phyloP scores from a whole-genome alignment of 495 filamentous ascomycete genomes.

The Xylaria curta region DNA sequence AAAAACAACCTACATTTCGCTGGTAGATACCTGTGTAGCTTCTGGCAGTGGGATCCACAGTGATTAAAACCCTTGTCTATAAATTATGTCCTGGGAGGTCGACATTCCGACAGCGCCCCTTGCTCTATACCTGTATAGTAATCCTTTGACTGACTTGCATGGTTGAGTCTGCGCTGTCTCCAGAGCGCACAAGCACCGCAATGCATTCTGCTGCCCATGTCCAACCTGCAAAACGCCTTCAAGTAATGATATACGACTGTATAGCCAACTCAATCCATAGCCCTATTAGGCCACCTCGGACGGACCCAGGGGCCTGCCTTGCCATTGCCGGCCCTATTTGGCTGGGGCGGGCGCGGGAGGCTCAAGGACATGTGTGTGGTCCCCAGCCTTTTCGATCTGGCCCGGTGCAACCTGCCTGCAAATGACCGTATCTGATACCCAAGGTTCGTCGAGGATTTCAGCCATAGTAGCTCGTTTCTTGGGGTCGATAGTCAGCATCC shows the following conservation, averaged over 20 bases:
- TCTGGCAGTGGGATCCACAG: neutral
- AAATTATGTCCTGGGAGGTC: neutral
- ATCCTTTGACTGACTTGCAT: constrained; percentile 19
- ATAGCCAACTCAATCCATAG: neutral
- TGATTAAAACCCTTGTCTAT: constrained; percentile 15
- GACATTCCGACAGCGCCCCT: neutral
- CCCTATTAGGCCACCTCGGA: neutral
- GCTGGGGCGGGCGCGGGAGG: constrained; percentile 49
- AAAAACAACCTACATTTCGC: neutral
- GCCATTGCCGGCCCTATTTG: constrained; percentile 22
- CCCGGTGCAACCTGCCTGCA: constrained; percentile 57
- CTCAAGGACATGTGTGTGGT: constrained; percentile 62
- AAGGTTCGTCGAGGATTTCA: constrained; percentile 88
- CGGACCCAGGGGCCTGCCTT: neutral
- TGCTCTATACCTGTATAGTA: constrained; percentile 23
- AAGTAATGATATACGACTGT: constrained; percentile 26
- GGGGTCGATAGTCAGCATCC: constrained; percentile 92
- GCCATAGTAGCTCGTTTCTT: constrained; percentile 80
- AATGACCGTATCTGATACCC: constrained; percentile 75
- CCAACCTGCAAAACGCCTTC: constrained; percentile 14
- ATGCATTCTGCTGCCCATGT: neutral
- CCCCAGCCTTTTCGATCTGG: constrained; percentile 51
- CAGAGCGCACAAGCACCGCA: constrained; percentile 1
- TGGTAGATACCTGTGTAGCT: neutral
- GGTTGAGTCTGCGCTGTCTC: constrained; percentile 6